Conservation (phyloP, 305 asterid genomes). For the Ajuga reptans region DNA sequence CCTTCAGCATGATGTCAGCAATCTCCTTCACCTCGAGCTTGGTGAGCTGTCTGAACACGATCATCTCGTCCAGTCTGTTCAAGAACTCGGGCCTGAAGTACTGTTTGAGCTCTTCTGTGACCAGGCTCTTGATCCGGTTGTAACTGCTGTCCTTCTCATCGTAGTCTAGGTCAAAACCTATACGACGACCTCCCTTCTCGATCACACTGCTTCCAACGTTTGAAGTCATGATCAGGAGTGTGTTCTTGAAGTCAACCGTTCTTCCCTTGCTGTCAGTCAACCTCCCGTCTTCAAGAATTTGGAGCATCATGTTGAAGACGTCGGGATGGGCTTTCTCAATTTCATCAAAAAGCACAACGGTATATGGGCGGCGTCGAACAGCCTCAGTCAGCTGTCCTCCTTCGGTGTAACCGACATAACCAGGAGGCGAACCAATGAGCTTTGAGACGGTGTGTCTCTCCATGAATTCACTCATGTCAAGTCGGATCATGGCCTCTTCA, state of each 20-base stretch:
- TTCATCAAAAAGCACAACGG: slow-evolving; percentile 87
- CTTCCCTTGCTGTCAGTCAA: slow-evolving; percentile 94
- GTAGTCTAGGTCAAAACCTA: slow-evolving; percentile 73
- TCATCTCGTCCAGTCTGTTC: slow-evolving; percentile 93
- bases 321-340: slow-evolving; percentile 95
- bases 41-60: slow-evolving; percentile 88
- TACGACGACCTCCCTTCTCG: slow-evolving; percentile 84
- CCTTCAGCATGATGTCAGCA: slow-evolving; percentile 86
- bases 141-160: slow-evolving; percentile 89
- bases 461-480: slow-evolving; percentile 99
- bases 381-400: slow-evolving; percentile 98
- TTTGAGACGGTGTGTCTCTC: slow-evolving; percentile 95
- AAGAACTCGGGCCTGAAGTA: slow-evolving; percentile 93
- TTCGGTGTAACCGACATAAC: slow-evolving; percentile 92
- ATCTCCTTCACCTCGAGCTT: slow-evolving; percentile 93
- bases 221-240: slow-evolving; percentile 89
- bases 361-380: slow-evolving; percentile 88
- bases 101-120: slow-evolving; percentile 78
- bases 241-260: slow-evolving; percentile 96
- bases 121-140: slow-evolving; percentile 81
- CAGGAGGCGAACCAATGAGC: slow-evolving; percentile 95
- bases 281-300: slow-evolving; percentile 91
- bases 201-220: slow-evolving; percentile 92
- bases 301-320: slow-evolving; percentile 98
- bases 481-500: slow-evolving; percentile 95